A percentile compares a stretch with the other conserved stretches of the same genome.
Conservation (phyloP, 2,329 filamentous ascomycete species). For the Aspergillus neoniger region DNA sequence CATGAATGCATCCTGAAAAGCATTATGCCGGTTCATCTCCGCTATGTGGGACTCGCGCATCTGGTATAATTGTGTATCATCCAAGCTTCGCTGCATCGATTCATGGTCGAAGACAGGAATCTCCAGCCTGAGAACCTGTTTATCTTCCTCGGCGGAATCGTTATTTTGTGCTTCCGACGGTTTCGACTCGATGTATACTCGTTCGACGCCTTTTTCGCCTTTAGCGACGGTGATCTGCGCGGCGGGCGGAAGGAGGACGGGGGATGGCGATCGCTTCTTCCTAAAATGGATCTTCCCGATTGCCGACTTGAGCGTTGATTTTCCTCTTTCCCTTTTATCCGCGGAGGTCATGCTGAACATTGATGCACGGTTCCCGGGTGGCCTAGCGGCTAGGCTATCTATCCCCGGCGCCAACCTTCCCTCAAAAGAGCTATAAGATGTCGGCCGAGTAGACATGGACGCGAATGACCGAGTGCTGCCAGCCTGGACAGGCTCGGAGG, state of each 20-base stretch:
- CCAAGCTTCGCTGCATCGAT: conserved; percentile 36
- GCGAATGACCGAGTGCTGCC: conserved; percentile 41
- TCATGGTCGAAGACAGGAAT: conserved; percentile 40
- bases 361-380: conserved; percentile 27
- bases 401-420: conserved; percentile 25
- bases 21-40: conserved; percentile 35
- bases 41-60: conserved; percentile 35
- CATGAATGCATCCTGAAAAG: conserved; percentile 37
- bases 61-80: conserved; percentile 32
- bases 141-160: conserved; percentile 18
- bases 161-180: conserved; percentile 3
- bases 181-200: conserved; percentile 40
- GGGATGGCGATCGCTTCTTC: conserved; percentile 35
- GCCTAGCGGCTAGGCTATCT: conserved; percentile 20
- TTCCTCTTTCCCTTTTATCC: conserved; percentile 34
- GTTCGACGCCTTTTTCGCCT: conserved; percentile 28
- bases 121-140: conserved; percentile 30
- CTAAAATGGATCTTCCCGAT: conserved; percentile 41
- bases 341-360: conserved; percentile 30
- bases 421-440: conserved; percentile 41
- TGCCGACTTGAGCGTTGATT: conserved; percentile 35
- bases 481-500: conserved; percentile 31
- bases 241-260: conserved; percentile 30
- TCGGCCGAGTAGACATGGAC: conserved; percentile 43
- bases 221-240: conserved; percentile 32